Percentiles rank a stretch among this genome's conserved stretches.
phyloP scores from a whole-genome alignment of 495 filamentous ascomycete species.

The Aspergillus olivimuriae region DNA sequence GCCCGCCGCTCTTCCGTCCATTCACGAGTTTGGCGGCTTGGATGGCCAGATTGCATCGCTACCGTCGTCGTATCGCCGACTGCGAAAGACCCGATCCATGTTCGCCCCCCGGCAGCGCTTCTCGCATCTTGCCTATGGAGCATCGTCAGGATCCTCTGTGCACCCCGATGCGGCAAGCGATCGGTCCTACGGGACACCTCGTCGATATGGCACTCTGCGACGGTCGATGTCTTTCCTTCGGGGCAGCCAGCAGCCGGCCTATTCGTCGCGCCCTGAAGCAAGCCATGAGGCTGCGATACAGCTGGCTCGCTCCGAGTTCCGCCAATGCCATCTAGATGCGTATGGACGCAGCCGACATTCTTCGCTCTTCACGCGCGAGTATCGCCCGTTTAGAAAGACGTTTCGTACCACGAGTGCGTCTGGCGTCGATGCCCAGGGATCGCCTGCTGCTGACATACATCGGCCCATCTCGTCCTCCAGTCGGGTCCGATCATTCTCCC shows the following conservation, averaged over 20 bases:
- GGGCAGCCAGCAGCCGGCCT: conserved; percentile 22
- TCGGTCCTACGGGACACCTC: conserved; percentile 11
- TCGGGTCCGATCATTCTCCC: conserved; percentile 55
- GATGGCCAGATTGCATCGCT: conserved; percentile 57
- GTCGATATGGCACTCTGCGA: conserved; percentile 25
- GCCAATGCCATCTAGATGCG: conserved; percentile 28
- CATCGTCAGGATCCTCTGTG: conserved; percentile 11
- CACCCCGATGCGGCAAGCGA: conserved; percentile 3
- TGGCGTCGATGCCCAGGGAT: conserved; percentile 22
- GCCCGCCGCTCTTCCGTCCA: conserved; percentile 25
- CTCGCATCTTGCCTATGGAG: conserved; percentile 19
- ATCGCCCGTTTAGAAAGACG: conserved; percentile 54
- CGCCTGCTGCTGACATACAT: conserved; percentile 13
- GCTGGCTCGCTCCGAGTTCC: conserved; percentile 42
- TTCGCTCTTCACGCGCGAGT: conserved; percentile 42
- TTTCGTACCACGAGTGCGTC: conserved; percentile 46
- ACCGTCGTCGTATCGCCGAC: conserved; percentile 68
- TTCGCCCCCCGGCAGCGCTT: conserved; percentile 48
- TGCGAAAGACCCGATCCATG: conserved; percentile 70
- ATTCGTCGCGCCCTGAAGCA: conserved; percentile 22
- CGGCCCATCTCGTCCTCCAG: conserved; percentile 37
- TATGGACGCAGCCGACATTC: conserved; percentile 37
- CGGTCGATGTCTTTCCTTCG: conserved; percentile 62
- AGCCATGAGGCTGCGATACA: conserved; percentile 43
- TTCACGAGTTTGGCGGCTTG: conserved; percentile 34